Base-by-base conservation (phyloP, 2,329 filamentous ascomycete genomes). In the Pleurostoma richardsiae region DNA sequence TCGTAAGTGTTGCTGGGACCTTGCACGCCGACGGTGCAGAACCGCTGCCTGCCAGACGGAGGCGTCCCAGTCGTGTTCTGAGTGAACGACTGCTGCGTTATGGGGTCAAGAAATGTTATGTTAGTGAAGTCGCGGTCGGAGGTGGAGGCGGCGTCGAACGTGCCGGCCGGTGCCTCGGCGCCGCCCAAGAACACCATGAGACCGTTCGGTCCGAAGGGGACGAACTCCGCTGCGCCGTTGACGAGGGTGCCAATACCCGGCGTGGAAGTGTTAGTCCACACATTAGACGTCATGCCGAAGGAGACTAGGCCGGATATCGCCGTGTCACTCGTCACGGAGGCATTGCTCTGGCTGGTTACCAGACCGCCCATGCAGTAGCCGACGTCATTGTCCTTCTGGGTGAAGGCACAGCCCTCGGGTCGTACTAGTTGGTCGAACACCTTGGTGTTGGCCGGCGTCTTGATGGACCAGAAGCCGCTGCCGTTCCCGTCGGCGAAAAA, bases 351-450 rank as follows among this genome's bases (percentile, higher is more conserved):
- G 19, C 44, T 47, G 6, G 47, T 60, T 0, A 49, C 54, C 7
- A 55, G 51, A 4, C 66, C 66, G 2, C 65, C 63, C 4, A 68
- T 47, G 4, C 59, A 60, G 42, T 60, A 68, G 4, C 61, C 65
- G 3, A 54, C 51, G 10, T 58, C 52, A 29, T 51, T 46, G 26
- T 45, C 51, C 40, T 45, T 52, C 38, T 57, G 56, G 1, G 59
- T 52, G 40, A 54, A 59, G n/a, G 62, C 58, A 10, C 59, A 55
- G 8, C 56, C 57, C 2, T 55, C 54, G 0, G 59, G 52, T n/a
- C 65, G 58, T 4, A 63, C 55, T 8, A 74, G 56, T 31, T 64
- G 57, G 38, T 65, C 63, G 41, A 70, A 72, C 30, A 59, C 57
- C 39, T 51, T 51, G 38, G 46, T 55, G 42, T 65, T 59, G 6